phyloP scores from a whole-genome alignment of 805 yeast species.

The Metschnikowia lochheadii region DNA sequence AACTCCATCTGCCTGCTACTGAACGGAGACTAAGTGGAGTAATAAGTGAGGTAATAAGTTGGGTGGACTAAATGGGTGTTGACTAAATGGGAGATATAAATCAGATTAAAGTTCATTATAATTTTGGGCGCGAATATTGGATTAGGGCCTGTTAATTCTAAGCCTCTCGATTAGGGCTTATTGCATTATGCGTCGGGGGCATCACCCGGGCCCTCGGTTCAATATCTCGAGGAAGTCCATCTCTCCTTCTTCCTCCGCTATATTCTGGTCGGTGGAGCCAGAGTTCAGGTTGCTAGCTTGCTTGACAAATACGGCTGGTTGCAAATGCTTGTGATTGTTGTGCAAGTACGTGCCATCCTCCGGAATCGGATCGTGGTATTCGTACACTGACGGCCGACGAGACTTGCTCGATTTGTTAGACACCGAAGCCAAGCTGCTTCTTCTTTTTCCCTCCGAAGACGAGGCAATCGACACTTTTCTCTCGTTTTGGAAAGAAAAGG shows the following conservation, averaged over 20 bases:
- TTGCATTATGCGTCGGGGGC: neutral
- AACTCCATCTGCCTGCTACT: neutral
- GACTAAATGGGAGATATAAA: no score
- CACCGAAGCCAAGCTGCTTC: constrained; percentile 14
- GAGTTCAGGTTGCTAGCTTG: neutral
- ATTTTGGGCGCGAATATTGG: neutral
- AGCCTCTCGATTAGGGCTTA: neutral
- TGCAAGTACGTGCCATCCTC: constrained; percentile 11
- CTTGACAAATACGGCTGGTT: constrained; percentile 7
- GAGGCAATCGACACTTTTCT: constrained; percentile 5
- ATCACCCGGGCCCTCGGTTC: constrained; percentile 28
- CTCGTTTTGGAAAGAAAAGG: constrained; percentile 18
- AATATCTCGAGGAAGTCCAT: constrained; percentile 48
- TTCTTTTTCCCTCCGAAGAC: constrained; percentile 8
- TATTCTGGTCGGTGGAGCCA: neutral
- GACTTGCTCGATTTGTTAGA: constrained; percentile 15
- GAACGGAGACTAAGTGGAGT: neutral
- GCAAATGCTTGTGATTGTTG: constrained; percentile 3
- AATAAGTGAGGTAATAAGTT: neutral
- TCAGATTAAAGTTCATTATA: neutral
- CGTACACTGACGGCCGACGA: constrained; percentile 12
- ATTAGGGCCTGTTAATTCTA: neutral
- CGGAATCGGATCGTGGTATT: constrained; percentile 15
- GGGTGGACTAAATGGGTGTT: neutral
- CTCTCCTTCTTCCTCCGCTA: constrained; percentile 23